These are phyloP conservation scores for Dryadomyces quercivorus DNA, from an alignment of 2,329 filamentous ascomycete species.

Conservation along the genomic window DNA sequence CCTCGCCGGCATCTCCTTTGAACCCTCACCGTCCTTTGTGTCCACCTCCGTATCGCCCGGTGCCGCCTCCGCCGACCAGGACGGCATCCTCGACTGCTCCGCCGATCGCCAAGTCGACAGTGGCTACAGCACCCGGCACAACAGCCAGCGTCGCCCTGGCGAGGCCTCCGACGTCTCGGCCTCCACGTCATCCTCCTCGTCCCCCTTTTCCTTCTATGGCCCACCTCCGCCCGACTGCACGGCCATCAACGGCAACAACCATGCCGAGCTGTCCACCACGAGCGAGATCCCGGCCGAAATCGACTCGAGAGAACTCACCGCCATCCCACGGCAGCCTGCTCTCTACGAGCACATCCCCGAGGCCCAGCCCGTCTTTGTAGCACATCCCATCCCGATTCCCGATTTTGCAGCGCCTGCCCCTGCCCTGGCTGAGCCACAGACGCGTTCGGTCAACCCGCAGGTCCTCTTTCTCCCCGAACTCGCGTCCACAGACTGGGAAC, in stretches of 20 bases:
- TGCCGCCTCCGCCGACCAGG: slow-evolving; percentile 2
- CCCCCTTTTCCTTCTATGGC: not conserved
- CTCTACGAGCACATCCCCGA: not conserved
- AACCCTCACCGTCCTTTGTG: slow-evolving; percentile 1
- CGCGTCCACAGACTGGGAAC: slow-evolving; percentile 19
- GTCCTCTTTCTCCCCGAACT: slow-evolving; percentile 19
- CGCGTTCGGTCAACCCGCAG: slow-evolving; percentile 19
- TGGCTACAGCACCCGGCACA: not conserved
- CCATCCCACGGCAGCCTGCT: slow-evolving; percentile 2
- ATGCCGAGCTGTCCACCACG: slow-evolving; percentile 33
- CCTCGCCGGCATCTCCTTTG: not conserved
- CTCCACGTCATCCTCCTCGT: not conserved
- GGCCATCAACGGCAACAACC: slow-evolving; percentile 16
- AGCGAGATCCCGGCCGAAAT: slow-evolving; percentile 35
- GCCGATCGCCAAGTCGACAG: not conserved
- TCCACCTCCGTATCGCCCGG: not conserved
- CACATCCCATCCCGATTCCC: too few relatives aligned
- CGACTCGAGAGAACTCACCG: slow-evolving; percentile 31
- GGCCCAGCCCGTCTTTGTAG: not conserved
- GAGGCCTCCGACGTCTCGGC: not conserved
- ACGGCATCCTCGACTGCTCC: slow-evolving; percentile 1
- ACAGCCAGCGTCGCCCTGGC: not conserved
- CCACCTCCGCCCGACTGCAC: slow-evolving; percentile 36
- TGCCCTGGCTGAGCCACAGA: not conserved
- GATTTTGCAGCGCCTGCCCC: not conserved